Base-by-base conservation (phyloP, 805 yeast species). In the Hanseniaspora jakobsenii region DNA sequence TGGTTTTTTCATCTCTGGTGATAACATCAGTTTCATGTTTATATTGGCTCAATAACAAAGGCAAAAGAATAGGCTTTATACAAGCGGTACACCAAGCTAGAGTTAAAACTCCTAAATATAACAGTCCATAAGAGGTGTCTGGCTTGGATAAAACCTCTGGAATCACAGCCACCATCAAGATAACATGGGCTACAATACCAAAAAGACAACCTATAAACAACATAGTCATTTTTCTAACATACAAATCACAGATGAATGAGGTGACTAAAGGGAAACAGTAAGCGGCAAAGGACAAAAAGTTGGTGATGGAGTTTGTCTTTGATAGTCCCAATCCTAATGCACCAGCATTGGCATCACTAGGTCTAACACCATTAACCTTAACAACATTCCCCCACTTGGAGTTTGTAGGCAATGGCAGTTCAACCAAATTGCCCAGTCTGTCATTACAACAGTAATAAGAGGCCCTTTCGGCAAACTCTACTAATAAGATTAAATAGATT, bases 81-180 rank as follows among this genome's bases (percentile, higher is more conserved):
- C 85, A 80, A 55, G 91, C 91, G 27, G 91, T 77, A 32, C 84
- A 89, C 32, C 79, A 53, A 52, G 89, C 89, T 53, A 82, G 73
- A 42, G 75, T 57, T 48, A 66, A 49, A 40, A 65, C 61, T 22
- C 66, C 50, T 14, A 58, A 56, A 46, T 65, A 55, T 22, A 75
- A 73, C 32, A 89, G 86, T 51, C 77, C 85, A 45, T 75, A 58
- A 27, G 82, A 74, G 23, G 75, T 72, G 17, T 66, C 65, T 34
- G 61, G 61, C 21, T 60, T 58, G 29, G 73, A 64, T 32, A 78
- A 67, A n/a, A 70, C 65, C 22, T 60, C 47, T 19, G 86, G 87
- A 42, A 81, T 60, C 7, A 87, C 77, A 24, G 91, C 81, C 48
- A 77, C 66, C 56, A 81, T 77, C 41, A 82, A 66, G 44, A 82